Evolutionary conservation across 257 asterid genomes (phyloP), one percentile per base, ranked within the genome.

Genomic region (Salvia miltiorrhiza): DNA sequence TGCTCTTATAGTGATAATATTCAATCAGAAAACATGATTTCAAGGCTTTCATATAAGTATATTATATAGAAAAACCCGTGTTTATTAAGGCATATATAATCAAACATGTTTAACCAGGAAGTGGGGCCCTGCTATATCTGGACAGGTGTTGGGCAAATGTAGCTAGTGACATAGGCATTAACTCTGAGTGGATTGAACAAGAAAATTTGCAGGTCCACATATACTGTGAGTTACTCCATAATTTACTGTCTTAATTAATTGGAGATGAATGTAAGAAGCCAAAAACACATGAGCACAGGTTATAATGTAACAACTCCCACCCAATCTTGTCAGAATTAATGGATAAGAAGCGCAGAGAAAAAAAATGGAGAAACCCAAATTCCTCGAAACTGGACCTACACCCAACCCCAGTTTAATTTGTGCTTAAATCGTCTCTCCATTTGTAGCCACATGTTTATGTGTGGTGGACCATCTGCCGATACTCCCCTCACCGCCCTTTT

Each of bases 271-370:
- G 67, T 32, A 63, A 32, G 61, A 47, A 33, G 71, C 52, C 65
- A n/a, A 65, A 65, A 65, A 16, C 57, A 74, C 78, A 73, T 58
- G 78, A 74, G 33, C 1, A 14, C 61, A 67, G 54, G 56, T 58
- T 30, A 30, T 30, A 67, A 37, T 57, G 11, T 39, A 66, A 41
- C 58, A 58, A 20, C 33, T 20, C 50, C 49, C 66, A 43, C 74
- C 37, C 74, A 64, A 56, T 56, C 4, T 57, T 76, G 73, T 76
- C 80, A 71, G 80, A 64, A 50, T 20, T 78, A 30, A 30, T 74
- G 77, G 80, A 74, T 65, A 78, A 58, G 77, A 78, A 69, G 12
- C 57, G 63, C 73, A 73, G 70, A 73, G 70, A 63, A 71, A 62
- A 62, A 58, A 17, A 69, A 26, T 20, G 63, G 16, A 70, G 67